These are phyloP conservation scores for Trichoderma koningii DNA, from an alignment of 2,329 filamentous ascomycete species.

Conservation along the genomic window DNA sequence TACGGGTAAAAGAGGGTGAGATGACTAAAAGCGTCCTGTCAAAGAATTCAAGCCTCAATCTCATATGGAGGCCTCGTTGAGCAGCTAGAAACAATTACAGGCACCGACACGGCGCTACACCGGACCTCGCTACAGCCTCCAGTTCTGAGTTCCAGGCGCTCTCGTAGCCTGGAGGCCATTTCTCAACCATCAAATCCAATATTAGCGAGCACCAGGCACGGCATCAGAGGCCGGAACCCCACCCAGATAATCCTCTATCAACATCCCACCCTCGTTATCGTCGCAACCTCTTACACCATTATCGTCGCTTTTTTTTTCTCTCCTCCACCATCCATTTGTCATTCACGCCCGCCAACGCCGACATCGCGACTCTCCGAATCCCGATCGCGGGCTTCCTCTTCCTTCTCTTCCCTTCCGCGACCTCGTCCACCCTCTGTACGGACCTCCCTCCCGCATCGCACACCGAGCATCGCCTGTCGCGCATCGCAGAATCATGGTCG, in stretches of 20 bases:
- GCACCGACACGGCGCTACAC: too few relatives aligned
- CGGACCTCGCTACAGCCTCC: too few relatives aligned
- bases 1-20: too few relatives aligned
- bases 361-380: not conserved
- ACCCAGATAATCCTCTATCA: constrained; percentile 10
- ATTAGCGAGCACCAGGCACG: too few relatives aligned
- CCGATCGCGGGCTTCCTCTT: not conserved
- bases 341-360: constrained; percentile 1
- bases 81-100: too few relatives aligned
- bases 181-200: too few relatives aligned
- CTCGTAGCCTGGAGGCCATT: too few relatives aligned
- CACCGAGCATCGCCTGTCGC: not conserved
- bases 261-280: not conserved
- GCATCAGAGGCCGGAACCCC: too few relatives aligned
- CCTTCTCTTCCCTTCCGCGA: not conserved
- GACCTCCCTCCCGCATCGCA: not conserved
- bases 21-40: too few relatives aligned
- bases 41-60: too few relatives aligned
- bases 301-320: not conserved
- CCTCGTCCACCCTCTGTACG: not conserved
- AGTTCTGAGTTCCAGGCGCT: too few relatives aligned
- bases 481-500: constrained; percentile 12
- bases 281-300: constrained; percentile 5
- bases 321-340: not conserved
- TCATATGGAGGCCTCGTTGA: too few relatives aligned